phyloP scores from a whole-genome alignment of 1,284 basidiomycete species.

The Ceratobasidium sp. region DNA sequence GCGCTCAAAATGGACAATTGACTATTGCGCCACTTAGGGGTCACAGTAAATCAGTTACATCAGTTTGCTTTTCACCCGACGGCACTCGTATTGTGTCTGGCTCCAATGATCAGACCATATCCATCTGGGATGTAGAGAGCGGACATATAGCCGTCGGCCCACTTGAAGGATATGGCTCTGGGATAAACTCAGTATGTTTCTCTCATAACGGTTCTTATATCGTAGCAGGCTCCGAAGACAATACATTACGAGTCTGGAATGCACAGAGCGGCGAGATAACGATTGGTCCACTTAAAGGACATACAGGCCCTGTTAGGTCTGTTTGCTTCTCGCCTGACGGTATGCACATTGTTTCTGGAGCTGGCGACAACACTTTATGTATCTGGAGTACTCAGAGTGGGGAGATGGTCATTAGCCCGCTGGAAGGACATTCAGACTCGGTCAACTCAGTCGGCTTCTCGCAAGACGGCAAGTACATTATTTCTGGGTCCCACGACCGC shows the following conservation, averaged over 20 bases:
- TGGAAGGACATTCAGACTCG: conserved; percentile 32
- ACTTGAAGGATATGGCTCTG: neutral
- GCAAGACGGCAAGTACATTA: conserved; percentile 33
- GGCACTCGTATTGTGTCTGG: neutral
- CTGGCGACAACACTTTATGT: conserved; percentile 17
- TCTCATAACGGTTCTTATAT: conserved; percentile 1
- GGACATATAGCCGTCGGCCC: neutral
- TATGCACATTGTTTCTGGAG: conserved; percentile 19
- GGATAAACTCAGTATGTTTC: conserved; percentile 13
- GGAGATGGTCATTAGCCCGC: neutral
- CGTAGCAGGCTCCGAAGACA: conserved; percentile 23
- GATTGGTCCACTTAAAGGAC: neutral
- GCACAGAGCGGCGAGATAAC: neutral
- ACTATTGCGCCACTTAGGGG: neutral
- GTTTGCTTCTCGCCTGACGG: conserved; percentile 28
- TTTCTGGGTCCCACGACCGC: conserved; percentile 33
- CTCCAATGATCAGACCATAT: conserved; percentile 10
- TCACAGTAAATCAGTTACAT: neutral
- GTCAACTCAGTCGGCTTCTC: conserved; percentile 36
- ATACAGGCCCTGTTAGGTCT: conserved; percentile 10
- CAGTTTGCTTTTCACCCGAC: conserved; percentile 3
- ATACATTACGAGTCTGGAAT: conserved; percentile 14
- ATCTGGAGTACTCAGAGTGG: conserved; percentile 24
- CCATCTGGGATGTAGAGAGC: conserved; percentile 22
- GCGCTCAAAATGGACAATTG: neutral